Conservation (phyloP, 257 asterid genomes). For the Lycium ferocissimum region DNA sequence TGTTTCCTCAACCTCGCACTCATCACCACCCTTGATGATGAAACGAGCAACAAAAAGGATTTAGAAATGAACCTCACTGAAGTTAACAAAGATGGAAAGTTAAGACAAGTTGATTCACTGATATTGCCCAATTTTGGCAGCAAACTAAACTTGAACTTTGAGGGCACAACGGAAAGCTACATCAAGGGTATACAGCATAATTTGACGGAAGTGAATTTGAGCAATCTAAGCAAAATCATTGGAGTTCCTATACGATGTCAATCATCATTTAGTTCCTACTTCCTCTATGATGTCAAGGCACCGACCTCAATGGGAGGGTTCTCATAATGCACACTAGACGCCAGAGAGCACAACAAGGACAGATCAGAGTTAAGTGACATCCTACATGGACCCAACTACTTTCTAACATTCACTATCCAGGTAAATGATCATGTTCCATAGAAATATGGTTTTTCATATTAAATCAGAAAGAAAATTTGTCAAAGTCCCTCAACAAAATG, state of each 20-base stretch:
- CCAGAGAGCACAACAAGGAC: background rate
- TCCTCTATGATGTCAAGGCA: background rate
- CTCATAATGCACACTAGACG: background rate
- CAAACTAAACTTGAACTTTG: background rate
- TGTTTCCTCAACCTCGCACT: background rate
- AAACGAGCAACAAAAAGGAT: background rate
- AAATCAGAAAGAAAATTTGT: background rate
- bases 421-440: background rate
- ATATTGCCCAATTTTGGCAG: background rate
- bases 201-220: background rate
- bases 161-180: too few species aligned
- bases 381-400: background rate
- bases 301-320: background rate
- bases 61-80: background rate
- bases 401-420: background rate
- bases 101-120: background rate
- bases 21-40: background rate
- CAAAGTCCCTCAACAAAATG: background rate
- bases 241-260: background rate
- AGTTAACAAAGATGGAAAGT: background rate
- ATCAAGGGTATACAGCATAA: background rate
- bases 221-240: background rate
- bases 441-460: background rate
- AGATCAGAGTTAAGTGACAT: background rate
- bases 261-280: background rate